Evolutionary conservation across 805 yeast genomes (phyloP), one percentile per base, ranked within the genome.

Genomic region (Myxozyma vanderwaltii): DNA sequence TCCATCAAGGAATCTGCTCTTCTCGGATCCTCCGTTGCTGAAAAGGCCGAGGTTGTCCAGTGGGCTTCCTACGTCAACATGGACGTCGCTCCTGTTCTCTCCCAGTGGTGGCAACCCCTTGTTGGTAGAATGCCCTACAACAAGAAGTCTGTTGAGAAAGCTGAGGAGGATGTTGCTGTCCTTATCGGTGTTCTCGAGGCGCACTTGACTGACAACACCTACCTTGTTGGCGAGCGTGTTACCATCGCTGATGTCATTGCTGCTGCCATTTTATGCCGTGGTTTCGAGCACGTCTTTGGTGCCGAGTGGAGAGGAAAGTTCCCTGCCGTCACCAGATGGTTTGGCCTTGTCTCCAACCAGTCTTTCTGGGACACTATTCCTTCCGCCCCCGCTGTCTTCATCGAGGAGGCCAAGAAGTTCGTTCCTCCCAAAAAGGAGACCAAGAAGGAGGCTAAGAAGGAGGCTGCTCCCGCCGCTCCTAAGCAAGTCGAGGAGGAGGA

Each of bases 51-150:
- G 69, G 78, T 90, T 69, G 73, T 91, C 68, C 84, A 79, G 76
- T 91, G 96, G 95, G 69, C 85, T 73, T 88, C 96, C 1, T 77
- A 88, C 67, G 79, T 84, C 73, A 89, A 86, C 80, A 69, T 82
- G 68, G 96, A 91, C 69, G 68, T 87, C 59, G 72, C 86, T 66
- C 69, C 77, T 48, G 69, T 75, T 58, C 68, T 79, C 53, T 81
- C 81, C 59, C 69, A 65, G 39, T 82, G 82, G 65, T 82, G 89
- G 75, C 72, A 73, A 60, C 87, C 90, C 67, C 71, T 87, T 56
- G 70, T 75, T 49, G 96, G 96, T 69, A 75, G 71, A 54, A 72
- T 65, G 55, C 91, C 95, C 65, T 89, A 83, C 86, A 86, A 88
- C 86, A 87, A 88, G 83, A 86, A 85, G 76, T 60, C 24, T 57